Conservation (phyloP, 1,284 basidiomycete species). For the Rhodotorula sp. region DNA sequence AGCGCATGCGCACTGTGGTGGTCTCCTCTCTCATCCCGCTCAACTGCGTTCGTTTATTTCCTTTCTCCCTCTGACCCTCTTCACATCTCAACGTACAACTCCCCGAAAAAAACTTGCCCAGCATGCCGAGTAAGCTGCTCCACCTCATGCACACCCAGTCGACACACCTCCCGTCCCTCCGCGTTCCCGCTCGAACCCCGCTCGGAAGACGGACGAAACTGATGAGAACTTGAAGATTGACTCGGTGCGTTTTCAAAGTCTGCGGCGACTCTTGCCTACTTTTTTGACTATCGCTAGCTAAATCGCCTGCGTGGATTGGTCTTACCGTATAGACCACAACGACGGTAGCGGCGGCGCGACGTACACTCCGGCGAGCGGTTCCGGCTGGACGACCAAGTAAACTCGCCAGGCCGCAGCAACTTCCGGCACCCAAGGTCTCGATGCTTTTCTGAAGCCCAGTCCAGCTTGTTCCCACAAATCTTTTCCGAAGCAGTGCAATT, state of each 20-base stretch:
- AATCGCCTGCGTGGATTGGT: background rate
- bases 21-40: background rate
- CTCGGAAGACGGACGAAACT: too few relatives aligned
- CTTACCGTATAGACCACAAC: slow-evolving; percentile 19
- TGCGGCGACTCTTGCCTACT: background rate
- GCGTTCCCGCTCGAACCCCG: too few relatives aligned
- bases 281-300: too few relatives aligned
- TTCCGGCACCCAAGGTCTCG: background rate
- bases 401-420: background rate
- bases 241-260: background rate
- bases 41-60: background rate
- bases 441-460: too few relatives aligned
- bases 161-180: too few relatives aligned
- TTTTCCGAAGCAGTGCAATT: too few relatives aligned
- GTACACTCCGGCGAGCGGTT: slow-evolving; percentile 16
- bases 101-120: too few relatives aligned
- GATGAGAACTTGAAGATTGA: too few relatives aligned
- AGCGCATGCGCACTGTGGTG: background rate
- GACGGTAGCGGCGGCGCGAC: slow-evolving; percentile 13
- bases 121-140: slow-evolving; percentile 19
- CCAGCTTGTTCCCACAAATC: too few relatives aligned
- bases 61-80: background rate
- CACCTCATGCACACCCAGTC: background rate
- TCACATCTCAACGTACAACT: background rate
- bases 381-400: slow-evolving; percentile 11